Percentiles rank a stretch among this genome's conserved stretches.
Evolutionary conservation across 495 filamentous ascomycete genomes (phyloP).

Genomic region (Xylaria bambusicola): DNA sequence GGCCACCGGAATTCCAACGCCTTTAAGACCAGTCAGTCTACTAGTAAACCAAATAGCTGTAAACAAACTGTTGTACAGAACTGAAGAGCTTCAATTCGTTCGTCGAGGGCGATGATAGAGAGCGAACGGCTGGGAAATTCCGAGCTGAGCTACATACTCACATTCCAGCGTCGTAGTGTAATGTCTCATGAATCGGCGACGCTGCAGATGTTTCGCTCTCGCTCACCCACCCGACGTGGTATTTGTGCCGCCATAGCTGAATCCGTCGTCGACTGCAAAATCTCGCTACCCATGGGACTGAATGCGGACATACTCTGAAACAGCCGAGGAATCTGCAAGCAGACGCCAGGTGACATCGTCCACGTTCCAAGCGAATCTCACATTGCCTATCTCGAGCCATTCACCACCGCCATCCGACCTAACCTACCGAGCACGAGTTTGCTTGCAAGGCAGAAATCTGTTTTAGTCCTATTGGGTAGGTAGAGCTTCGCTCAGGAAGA

Average conservation of each 20-base stretch:
- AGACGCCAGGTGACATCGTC: slow-evolving; percentile 2
- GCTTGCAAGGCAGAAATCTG: slow-evolving; percentile 8
- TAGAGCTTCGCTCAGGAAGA: neutral
- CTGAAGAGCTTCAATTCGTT: neutral
- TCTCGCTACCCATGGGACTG: neutral
- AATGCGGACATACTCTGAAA: slow-evolving; percentile 12
- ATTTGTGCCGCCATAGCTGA: slow-evolving; percentile 15
- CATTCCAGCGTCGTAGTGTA: slow-evolving; percentile 2
- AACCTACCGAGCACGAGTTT: too few relatives aligned
- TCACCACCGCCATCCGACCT: too few relatives aligned
- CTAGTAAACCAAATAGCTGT: too few relatives aligned
- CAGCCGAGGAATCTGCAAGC: neutral
- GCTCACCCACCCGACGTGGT: neutral
- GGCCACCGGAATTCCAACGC: neutral
- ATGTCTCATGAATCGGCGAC: slow-evolving; percentile 4
- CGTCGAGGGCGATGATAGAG: neutral
- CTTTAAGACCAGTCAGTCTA: neutral
- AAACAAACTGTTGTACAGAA: neutral
- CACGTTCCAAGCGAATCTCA: slow-evolving; percentile 2
- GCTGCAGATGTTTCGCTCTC: neutral
- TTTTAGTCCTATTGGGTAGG: too few relatives aligned
- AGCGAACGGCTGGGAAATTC: neutral
- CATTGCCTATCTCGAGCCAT: too few relatives aligned
- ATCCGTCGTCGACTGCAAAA: slow-evolving; percentile 3
- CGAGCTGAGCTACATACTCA: neutral